Percentiles rank a stretch among this genome's conserved stretches.
Conservation (phyloP, 108 stramenopile species). For the Pseudonitzschia multiseries region DNA sequence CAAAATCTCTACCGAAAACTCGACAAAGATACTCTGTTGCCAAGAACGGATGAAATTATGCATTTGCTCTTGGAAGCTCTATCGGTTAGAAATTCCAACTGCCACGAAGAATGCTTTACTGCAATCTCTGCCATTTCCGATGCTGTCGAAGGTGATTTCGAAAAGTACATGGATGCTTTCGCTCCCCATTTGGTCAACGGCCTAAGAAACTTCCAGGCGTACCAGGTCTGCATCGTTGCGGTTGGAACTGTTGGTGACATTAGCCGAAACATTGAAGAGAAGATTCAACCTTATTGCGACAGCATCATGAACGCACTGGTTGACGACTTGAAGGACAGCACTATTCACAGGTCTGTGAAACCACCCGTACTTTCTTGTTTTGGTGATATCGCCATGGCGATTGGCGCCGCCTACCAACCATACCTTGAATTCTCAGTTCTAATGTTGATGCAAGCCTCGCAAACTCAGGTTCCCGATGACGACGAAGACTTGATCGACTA, state of each 20-base stretch:
- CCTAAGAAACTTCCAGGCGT: conserved; percentile 88
- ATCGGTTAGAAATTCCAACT: conserved; percentile 77
- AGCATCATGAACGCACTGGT: conserved; percentile 90
- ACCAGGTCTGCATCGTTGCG: conserved; percentile 89
- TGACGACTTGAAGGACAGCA: conserved; percentile 79
- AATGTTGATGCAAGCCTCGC: conserved; percentile 91
- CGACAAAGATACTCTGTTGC: conserved; percentile 64
- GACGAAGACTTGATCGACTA: conserved; percentile 97
- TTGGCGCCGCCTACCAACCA: conserved; percentile 87
- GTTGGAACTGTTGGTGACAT: conserved; percentile 95
- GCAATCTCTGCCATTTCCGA: conserved; percentile 87
- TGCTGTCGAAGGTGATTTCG: conserved; percentile 82
- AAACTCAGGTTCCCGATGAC: conserved; percentile 75
- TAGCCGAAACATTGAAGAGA: conserved; percentile 79
- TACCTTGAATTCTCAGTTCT: conserved; percentile 85
- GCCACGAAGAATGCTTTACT: conserved; percentile 94
- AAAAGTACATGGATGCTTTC: conserved; percentile 88
- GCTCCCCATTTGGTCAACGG: conserved; percentile 81
- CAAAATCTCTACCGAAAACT: conserved; percentile 82
- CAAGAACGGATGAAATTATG: conserved; percentile 86
- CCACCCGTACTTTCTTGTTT: conserved; percentile 93
- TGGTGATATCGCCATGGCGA: conserved; percentile 94
- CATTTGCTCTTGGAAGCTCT: conserved; percentile 82
- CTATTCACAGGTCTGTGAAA: conserved; percentile 89
- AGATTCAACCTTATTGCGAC: conserved; percentile 88